phyloP scores from a whole-genome alignment of 1,284 basidiomycete genomes.

The Naganishia albida region DNA sequence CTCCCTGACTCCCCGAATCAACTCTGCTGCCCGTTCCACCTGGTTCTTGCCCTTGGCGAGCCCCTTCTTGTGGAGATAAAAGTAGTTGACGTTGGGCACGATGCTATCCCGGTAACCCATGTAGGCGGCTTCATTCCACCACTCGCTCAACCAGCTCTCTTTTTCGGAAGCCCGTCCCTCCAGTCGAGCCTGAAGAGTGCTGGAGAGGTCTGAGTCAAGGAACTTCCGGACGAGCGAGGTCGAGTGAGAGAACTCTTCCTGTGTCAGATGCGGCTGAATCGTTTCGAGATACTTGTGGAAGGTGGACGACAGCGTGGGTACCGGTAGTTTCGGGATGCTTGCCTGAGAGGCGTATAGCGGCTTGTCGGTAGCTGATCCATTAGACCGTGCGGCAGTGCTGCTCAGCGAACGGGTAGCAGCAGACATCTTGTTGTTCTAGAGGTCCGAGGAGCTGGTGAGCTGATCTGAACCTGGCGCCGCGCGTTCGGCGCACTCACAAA shows the following conservation, averaged over 20 bases:
- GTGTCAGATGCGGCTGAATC: slow-evolving; percentile 71
- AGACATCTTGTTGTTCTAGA: slow-evolving; percentile 22
- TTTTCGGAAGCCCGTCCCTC: slow-evolving; percentile 65
- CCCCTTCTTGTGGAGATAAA: slow-evolving; percentile 83
- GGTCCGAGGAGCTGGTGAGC: neutral
- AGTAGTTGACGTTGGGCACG: slow-evolving; percentile 93
- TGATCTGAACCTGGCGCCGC: neutral
- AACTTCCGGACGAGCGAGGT: slow-evolving; percentile 68
- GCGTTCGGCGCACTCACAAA: slow-evolving; percentile 4
- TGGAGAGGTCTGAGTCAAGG: slow-evolving; percentile 67
- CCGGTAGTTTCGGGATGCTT: slow-evolving; percentile 77
- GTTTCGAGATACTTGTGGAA: slow-evolving; percentile 82
- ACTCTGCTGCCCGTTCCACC: slow-evolving; percentile 70
- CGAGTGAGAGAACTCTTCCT: slow-evolving; percentile 65
- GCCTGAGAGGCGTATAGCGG: slow-evolving; percentile 79
- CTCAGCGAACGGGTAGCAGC: slow-evolving; percentile 34
- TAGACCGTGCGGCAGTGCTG: slow-evolving; percentile 26
- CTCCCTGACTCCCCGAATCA: slow-evolving; percentile 78
- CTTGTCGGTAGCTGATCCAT: slow-evolving; percentile 49
- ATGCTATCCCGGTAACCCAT: slow-evolving; percentile 68
- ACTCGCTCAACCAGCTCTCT: slow-evolving; percentile 88
- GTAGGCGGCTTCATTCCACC: slow-evolving; percentile 93
- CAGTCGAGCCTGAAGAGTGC: slow-evolving; percentile 77
- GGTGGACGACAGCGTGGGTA: slow-evolving; percentile 78
- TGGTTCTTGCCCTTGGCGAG: slow-evolving; percentile 59